phyloP scores from a whole-genome alignment of 495 filamentous ascomycete species.

The Paragyromitra xinjiangensis region DNA sequence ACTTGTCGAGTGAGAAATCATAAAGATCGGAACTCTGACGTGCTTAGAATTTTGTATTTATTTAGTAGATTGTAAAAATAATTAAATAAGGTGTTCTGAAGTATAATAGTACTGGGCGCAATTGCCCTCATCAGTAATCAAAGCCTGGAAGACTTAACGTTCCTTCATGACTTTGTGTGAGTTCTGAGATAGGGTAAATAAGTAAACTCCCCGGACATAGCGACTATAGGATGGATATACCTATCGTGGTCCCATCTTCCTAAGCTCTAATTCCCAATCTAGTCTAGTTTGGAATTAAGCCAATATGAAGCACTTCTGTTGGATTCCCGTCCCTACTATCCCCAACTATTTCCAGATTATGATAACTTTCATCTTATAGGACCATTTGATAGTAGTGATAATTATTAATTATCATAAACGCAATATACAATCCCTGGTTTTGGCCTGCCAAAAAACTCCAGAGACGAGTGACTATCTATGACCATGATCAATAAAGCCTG shows the following conservation, averaged over 20 bases:
- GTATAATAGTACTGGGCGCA: no score
- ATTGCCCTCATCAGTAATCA: no score
- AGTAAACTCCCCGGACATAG: no score
- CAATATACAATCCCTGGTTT: no score
- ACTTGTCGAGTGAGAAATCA: no score
- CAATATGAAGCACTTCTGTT: background rate
- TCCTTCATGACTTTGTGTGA: no score
- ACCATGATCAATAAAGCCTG: constrained; percentile 9
- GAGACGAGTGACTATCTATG: constrained; percentile 44
- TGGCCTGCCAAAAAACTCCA: background rate
- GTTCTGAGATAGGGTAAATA: no score
- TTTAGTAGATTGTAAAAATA: no score
- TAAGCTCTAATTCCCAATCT: background rate
- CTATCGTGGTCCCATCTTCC: background rate
- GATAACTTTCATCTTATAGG: background rate
- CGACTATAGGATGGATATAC: background rate
- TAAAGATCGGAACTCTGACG: no score
- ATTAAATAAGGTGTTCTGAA: no score
- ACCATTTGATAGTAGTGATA: background rate
- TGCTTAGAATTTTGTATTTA: no score
- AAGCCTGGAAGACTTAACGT: no score
- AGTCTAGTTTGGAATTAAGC: background rate
- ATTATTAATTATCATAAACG: background rate
- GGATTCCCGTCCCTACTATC: background rate
- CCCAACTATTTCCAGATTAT: background rate